Conservation (phyloP, 164 flowering plant genomes). For the Magnolia kwangsiensis region DNA sequence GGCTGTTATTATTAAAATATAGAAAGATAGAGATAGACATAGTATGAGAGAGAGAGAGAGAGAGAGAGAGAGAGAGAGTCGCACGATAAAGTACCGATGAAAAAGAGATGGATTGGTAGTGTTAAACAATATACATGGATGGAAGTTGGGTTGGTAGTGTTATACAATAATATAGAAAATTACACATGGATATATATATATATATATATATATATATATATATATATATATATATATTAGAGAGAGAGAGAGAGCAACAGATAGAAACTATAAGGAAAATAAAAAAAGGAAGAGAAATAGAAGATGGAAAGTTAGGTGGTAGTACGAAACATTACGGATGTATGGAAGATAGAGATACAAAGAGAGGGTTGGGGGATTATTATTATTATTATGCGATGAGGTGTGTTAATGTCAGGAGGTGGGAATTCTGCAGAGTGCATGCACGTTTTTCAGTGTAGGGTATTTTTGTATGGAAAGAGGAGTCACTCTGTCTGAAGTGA, state of each 20-base stretch:
- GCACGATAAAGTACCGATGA: neutral
- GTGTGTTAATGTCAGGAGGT: neutral
- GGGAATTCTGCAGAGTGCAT: slow-evolving; percentile 8
- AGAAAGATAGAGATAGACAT: neutral
- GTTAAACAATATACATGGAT: neutral
- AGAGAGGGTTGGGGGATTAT: neutral
- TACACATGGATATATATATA: too few relatives aligned
- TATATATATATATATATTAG: too few relatives aligned
- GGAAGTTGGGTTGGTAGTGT: neutral
- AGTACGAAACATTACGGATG: neutral
- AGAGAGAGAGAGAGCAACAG: neutral
- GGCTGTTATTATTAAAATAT: too few relatives aligned
- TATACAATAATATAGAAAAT: neutral
- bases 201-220: too few relatives aligned
- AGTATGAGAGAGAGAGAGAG: slow-evolving; percentile 2
- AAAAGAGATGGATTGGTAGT: neutral
- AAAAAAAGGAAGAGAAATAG: neutral
- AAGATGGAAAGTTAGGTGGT: neutral
- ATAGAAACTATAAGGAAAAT: too few relatives aligned
- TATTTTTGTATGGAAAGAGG: slow-evolving; percentile 6
- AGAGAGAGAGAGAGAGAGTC: neutral
- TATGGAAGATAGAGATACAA: neutral
- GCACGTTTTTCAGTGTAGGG: slow-evolving; percentile 11
- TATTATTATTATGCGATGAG: too few relatives aligned
- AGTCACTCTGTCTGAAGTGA: slow-evolving; percentile 27